Evolutionary conservation across 257 asterid species (phyloP), one percentile per base, ranked within the genome.

Genomic region (Solanum sejunctum): DNA sequence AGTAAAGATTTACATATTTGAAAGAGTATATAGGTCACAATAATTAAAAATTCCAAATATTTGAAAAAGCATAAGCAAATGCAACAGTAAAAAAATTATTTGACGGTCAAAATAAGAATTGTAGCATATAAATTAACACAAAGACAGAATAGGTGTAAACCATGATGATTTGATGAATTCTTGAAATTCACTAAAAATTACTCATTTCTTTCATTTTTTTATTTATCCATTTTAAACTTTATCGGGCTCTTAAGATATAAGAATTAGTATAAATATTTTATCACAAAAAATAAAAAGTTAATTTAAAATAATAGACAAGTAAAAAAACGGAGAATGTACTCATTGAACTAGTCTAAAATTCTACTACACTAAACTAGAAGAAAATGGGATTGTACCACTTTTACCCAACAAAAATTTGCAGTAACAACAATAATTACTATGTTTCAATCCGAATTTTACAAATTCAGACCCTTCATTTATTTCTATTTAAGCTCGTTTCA

Each of bases 101-200:
- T 16, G 1, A 67, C 21, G 16, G 9, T 67, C 49, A 15, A 67
- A 20, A 58, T 57, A 1, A 1, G 0, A 58, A 58, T 3, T 4
- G 0, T 9, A 4, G 0, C 23, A 36, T 23, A 36, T 69, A 69
- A 69, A 69, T 39, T 69, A 3, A 69, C 26, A 69, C 0, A 0
- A 0, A 0, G 7, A 9, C 0, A 0, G 11, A 67, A 0, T 69
- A 36, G 2, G 17, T 39, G 26, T 17, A n/a, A 69, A 69, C 8
- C 47, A 69, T 69, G 39, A 88, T 84, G 54, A 36, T 23, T 73
- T 70, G 39, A 88, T 84, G 54, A 36, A 39, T 73, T 70, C 85
- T 80, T 84, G 55, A 49, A 78, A 72, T 39, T 43, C 63, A 49
- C 39, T 70, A 32, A 17, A 79, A 28, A 3, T 36, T 36, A 36